Conservation (phyloP, 1,284 basidiomycete genomes). For the Ustilago bromivora region DNA sequence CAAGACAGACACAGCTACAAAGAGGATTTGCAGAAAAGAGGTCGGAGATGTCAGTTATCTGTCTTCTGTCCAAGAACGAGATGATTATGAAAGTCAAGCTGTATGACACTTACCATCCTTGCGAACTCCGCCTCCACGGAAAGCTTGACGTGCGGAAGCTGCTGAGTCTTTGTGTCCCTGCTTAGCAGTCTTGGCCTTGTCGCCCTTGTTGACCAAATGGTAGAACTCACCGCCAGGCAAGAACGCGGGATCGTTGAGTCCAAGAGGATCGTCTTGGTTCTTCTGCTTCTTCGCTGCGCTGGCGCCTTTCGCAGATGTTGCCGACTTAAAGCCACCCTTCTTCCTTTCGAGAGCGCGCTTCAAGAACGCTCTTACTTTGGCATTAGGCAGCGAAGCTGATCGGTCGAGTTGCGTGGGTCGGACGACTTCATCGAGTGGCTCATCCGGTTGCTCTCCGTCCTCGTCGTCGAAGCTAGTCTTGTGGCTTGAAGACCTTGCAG, state of each 20-base stretch:
- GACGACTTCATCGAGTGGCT: conserved; percentile 37
- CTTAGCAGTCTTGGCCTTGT: conserved; percentile 31
- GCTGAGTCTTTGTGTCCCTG: conserved; percentile 13
- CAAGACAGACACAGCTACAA: conserved; percentile 29
- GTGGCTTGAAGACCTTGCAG: conserved; percentile 9
- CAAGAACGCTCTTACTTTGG: conserved; percentile 52
- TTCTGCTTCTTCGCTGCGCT: conserved; percentile 26
- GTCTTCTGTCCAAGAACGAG: neutral
- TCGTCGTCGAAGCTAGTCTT: conserved; percentile 49
- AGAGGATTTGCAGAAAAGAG: neutral
- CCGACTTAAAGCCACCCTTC: conserved; percentile 1
- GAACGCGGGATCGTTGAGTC: conserved; percentile 64
- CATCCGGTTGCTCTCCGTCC: conserved; percentile 25
- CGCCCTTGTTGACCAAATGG: conserved; percentile 38
- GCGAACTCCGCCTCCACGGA: conserved; percentile 40
- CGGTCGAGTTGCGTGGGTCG: conserved; percentile 46
- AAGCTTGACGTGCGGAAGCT: conserved; percentile 30
- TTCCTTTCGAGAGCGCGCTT: conserved; percentile 45
- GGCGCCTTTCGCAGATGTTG: conserved; percentile 11
- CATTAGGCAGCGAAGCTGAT: conserved; percentile 45
- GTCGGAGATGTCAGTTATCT: neutral
- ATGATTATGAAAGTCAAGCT: neutral
- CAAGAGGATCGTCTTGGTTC: conserved; percentile 60
- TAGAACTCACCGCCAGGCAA: conserved; percentile 61
- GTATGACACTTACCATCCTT: conserved; percentile 17